phyloP scores from a whole-genome alignment of 305 asterid species.

The Fraxinus velutina region DNA sequence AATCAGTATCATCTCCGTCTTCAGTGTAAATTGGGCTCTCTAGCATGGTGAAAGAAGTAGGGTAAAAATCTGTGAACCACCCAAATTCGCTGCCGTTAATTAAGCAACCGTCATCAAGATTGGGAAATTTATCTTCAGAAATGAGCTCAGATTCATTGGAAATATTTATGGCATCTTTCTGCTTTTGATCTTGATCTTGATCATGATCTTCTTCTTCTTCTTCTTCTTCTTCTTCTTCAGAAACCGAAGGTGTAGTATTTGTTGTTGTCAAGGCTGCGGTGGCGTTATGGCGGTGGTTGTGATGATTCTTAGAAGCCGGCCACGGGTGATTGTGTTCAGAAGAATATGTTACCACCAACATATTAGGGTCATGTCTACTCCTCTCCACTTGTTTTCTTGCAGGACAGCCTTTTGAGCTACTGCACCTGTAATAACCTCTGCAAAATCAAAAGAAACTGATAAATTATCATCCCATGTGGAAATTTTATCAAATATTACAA shows the following conservation, averaged over 20 bases:
- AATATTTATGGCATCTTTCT: slow-evolving; percentile 28
- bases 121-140: slow-evolving; percentile 35
- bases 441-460: neutral
- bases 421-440: slow-evolving; percentile 52
- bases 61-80: slow-evolving; percentile 68
- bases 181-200: slow-evolving; percentile 21
- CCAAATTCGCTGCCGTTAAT: slow-evolving; percentile 41
- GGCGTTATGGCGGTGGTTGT: neutral
- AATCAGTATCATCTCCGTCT: slow-evolving; percentile 33
- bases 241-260: slow-evolving; percentile 12
- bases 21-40: slow-evolving; percentile 52
- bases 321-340: slow-evolving; percentile 51
- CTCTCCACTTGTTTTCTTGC: slow-evolving; percentile 58
- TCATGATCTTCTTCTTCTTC: slow-evolving; percentile 26
- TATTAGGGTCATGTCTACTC: slow-evolving; percentile 37
- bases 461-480: neutral
- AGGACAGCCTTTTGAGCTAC: slow-evolving; percentile 57
- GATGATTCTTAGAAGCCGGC: slow-evolving; percentile 33
- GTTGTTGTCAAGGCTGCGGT: slow-evolving; percentile 5
- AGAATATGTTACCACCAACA: slow-evolving; percentile 40
- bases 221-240: slow-evolving; percentile 40
- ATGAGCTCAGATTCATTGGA: slow-evolving; percentile 25
- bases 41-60: slow-evolving; percentile 41
- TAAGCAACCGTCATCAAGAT: slow-evolving; percentile 29
- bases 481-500: neutral